Percentiles rank a stretch among this genome's conserved stretches.
Conservation (phyloP, 345 rosid species). For the thale cress (Arabidopsis thaliana) region DNA sequence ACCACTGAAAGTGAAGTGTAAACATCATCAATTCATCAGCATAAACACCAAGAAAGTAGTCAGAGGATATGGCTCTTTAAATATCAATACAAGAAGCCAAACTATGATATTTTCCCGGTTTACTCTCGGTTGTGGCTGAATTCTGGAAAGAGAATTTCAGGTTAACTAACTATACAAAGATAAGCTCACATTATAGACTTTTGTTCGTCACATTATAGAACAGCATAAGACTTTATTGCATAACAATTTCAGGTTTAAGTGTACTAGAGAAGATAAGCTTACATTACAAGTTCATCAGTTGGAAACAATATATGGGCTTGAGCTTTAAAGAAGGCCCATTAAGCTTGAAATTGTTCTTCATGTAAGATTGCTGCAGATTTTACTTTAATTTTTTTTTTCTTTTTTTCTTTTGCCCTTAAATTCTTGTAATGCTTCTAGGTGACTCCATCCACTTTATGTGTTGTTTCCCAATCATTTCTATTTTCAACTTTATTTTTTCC, state of each 20-base stretch:
- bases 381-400: not conserved
- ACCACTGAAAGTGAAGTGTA: conserved; percentile 28
- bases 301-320: not conserved
- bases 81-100: conserved; percentile 36
- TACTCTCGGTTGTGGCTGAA: conserved; percentile 20
- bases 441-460: not conserved
- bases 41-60: conserved; percentile 34
- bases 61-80: conserved; percentile 24
- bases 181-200: conserved; percentile 1
- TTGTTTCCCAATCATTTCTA: not conserved
- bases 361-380: not conserved
- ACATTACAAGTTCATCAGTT: not conserved
- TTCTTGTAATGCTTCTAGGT: not conserved
- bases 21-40: conserved; percentile 27
- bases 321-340: conserved; percentile 3
- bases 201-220: not conserved
- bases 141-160: not conserved
- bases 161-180: conserved; percentile 15
- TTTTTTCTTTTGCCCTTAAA: no score
- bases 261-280: no score
- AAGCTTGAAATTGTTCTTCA: not conserved
- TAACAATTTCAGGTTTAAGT: not conserved
- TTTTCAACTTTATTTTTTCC: not conserved
- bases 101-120: conserved; percentile 35
- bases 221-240: not conserved